Evolutionary conservation across 345 rosid genomes (phyloP).

Genomic region (Sapria himalayana): DNA sequence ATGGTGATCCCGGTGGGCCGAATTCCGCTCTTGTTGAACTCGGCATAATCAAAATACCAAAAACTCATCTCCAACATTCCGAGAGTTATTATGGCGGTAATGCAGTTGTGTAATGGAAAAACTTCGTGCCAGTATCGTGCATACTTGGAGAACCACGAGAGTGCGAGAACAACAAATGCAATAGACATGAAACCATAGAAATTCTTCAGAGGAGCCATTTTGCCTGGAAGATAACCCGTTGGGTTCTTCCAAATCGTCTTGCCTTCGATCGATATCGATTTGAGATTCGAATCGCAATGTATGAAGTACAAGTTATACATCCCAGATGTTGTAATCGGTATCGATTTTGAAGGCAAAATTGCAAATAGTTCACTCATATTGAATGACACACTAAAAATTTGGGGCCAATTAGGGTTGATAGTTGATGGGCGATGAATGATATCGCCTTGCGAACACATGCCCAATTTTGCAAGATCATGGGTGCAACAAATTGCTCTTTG

Average conservation of each 20-base stretch:
- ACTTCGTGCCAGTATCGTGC: constrained; percentile 89
- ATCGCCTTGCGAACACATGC: constrained; percentile 56
- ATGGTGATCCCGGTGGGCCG: constrained; percentile 70
- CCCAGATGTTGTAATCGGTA: constrained; percentile 62
- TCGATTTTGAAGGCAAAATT: constrained; percentile 25
- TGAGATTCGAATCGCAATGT: constrained; percentile 57
- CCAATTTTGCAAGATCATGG: constrained; percentile 68
- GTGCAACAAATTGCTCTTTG: constrained; percentile 94
- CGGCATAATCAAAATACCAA: constrained; percentile 86
- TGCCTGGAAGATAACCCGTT: constrained; percentile 69
- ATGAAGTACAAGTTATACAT: constrained; percentile 90
- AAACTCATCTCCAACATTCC: constrained; percentile 98
- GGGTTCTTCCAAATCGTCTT: constrained; percentile 95
- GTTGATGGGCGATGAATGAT: constrained; percentile 64
- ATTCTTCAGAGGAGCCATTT: constrained; percentile 93
- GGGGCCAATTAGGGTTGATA: constrained; percentile 49
- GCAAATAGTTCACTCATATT: constrained; percentile 23
- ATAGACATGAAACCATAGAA: constrained; percentile 78
- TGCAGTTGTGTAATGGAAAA: constrained; percentile 68
- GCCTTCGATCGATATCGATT: constrained; percentile 48
- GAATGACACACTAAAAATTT: constrained; percentile 43
- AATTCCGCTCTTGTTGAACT: constrained; percentile 68
- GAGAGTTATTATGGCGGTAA: constrained; percentile 62
- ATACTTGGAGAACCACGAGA: constrained; percentile 89
- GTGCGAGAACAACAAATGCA: constrained; percentile 64